A percentile compares a stretch with the other conserved stretches of the same genome.
Conservation (phyloP, 2,329 filamentous ascomycete genomes). For the Aspergillus clavatus region DNA sequence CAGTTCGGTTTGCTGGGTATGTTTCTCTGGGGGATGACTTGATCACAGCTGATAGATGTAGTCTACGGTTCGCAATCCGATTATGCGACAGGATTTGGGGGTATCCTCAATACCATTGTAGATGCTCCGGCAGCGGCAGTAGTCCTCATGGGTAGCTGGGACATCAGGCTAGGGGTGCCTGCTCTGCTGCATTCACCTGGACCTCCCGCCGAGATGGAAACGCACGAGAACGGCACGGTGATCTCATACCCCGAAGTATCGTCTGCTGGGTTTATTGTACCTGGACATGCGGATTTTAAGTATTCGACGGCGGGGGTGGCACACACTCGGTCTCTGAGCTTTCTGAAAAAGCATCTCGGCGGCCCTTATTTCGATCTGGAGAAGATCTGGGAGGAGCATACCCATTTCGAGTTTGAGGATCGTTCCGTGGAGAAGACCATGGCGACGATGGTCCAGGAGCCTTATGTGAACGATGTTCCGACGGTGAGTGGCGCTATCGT, state of each 20-base stretch:
- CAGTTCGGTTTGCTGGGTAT: constrained; percentile 22
- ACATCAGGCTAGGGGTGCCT: constrained; percentile 2
- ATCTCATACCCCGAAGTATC: constrained; percentile 46
- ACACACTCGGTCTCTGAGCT: constrained; percentile 62
- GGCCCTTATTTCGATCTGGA: constrained; percentile 72
- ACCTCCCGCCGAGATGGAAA: neutral
- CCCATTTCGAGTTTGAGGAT: constrained; percentile 64
- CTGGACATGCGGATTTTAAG: constrained; percentile 49
- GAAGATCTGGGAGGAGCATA: constrained; percentile 74
- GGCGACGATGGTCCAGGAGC: constrained; percentile 75
- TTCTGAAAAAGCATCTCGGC: constrained; percentile 58
- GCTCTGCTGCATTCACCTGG: constrained; percentile 16
- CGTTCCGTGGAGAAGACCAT: constrained; percentile 68
- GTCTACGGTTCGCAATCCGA: constrained; percentile 24
- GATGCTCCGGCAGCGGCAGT: neutral
- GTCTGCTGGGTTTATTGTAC: constrained; percentile 46
- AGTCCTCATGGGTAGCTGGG: constrained; percentile 20
- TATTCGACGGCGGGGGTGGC: constrained; percentile 54
- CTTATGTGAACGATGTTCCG: constrained; percentile 73
- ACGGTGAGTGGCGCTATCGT: constrained; percentile 50
- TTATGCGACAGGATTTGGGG: constrained; percentile 15
- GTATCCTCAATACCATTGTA: constrained; percentile 6
- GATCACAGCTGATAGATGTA: constrained; percentile 3
- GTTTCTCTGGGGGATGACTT: neutral
- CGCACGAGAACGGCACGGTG: neutral